phyloP scores from a whole-genome alignment of 768 basidiomycete species.

The Chiua virens region DNA sequence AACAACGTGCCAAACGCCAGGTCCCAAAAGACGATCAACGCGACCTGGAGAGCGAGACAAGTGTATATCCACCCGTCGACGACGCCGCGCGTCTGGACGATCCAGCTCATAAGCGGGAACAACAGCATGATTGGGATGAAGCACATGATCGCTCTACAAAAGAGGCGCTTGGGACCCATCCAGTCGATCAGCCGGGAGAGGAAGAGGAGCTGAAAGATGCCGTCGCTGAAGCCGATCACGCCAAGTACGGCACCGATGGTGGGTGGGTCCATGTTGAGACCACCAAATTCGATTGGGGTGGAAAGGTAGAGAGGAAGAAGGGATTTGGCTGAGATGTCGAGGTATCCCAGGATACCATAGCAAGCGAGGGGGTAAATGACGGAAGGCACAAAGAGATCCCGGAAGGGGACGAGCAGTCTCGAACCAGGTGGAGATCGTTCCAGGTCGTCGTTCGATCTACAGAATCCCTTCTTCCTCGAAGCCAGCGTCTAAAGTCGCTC shows the following conservation, averaged over 20 bases:
- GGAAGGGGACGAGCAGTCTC: conserved; percentile 42
- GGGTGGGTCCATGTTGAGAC: conserved; percentile 36
- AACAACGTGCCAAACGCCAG: conserved; percentile 61
- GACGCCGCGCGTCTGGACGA: conserved; percentile 46
- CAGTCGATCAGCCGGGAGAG: conserved; percentile 37
- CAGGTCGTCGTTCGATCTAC: background rate
- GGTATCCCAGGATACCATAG: conserved; percentile 34
- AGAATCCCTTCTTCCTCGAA: background rate
- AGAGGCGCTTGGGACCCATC: conserved; percentile 37
- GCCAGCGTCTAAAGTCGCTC: conserved; percentile 12
- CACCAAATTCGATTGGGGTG: conserved; percentile 40
- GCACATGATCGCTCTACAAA: conserved; percentile 23
- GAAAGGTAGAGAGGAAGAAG: conserved; percentile 41
- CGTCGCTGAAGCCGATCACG: conserved; percentile 36
- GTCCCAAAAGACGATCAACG: conserved; percentile 47
- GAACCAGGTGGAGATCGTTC: conserved; percentile 2
- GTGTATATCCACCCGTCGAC: conserved; percentile 45
- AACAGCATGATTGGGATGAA: conserved; percentile 21
- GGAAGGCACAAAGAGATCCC: conserved; percentile 34
- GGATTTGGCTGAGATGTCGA: conserved; percentile 39
- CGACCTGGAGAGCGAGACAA: conserved; percentile 46
- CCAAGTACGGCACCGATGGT: conserved; percentile 40
- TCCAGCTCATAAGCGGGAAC: conserved; percentile 38
- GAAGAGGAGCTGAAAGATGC: conserved; percentile 38
- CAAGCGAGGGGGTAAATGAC: conserved; percentile 35